A percentile compares a stretch with the other conserved stretches of the same genome.
phyloP scores from a whole-genome alignment of 345 rosid genomes.

The Eucalyptus curtisii region DNA sequence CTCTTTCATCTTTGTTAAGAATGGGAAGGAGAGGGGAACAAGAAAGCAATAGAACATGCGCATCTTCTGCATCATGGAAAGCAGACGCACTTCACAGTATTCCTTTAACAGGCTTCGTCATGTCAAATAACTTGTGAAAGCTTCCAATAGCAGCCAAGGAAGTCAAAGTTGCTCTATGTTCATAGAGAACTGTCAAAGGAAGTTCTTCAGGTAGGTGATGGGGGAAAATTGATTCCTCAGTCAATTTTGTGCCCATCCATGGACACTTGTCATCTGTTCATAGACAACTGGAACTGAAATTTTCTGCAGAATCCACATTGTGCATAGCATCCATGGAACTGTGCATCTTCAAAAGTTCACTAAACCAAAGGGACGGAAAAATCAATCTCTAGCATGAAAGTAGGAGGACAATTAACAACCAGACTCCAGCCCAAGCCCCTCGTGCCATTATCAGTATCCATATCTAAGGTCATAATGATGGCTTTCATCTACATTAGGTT shows the following conservation, averaged over 20 bases:
- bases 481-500: neutral
- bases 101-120: neutral
- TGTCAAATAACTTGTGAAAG: neutral
- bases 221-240: neutral
- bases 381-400: neutral
- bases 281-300: neutral
- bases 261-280: neutral
- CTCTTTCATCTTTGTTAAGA: neutral
- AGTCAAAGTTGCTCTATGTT: neutral
- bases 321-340: neutral
- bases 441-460: neutral
- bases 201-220: neutral
- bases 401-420: neutral
- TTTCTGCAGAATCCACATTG: neutral
- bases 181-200: neutral
- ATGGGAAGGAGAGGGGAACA: neutral
- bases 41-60: neutral
- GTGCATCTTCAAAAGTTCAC: neutral
- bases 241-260: neutral
- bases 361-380: neutral
- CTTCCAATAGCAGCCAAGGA: neutral
- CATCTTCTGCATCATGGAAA: neutral
- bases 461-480: neutral
- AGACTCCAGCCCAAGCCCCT: neutral
- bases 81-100: neutral